Conservation (phyloP, 148 eudicot genomes). For the Chenopodium berlandieri region DNA sequence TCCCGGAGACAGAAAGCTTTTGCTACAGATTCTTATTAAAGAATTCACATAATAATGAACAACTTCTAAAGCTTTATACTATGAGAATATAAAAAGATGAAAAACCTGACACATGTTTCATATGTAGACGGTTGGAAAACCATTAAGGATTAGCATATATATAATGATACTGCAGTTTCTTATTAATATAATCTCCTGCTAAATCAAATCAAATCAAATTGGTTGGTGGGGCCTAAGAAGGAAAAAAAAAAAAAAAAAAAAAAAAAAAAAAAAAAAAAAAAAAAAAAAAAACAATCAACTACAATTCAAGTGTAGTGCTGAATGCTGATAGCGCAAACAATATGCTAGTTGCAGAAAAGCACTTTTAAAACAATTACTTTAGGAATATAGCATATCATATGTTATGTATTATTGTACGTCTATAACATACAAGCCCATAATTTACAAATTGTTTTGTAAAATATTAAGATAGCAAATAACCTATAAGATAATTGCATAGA, state of each 20-base stretch:
- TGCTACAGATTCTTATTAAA: slow-evolving; percentile 8
- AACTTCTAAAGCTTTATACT: background rate
- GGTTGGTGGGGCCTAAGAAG: slow-evolving; percentile 19
- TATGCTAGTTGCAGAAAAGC: slow-evolving; percentile 14
- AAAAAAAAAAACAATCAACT: slow-evolving; percentile 1
- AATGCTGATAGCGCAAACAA: slow-evolving; percentile 22
- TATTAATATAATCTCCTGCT: background rate
- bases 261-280: slow-evolving; percentile 24
- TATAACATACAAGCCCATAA: background rate
- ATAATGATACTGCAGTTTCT: background rate
- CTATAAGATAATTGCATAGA: background rate
- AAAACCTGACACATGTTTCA: slow-evolving; percentile 7
- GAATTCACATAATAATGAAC: background rate
- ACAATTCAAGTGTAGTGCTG: slow-evolving; percentile 15
- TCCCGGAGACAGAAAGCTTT: background rate
- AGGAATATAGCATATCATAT: background rate
- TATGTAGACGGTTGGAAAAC: slow-evolving; percentile 13
- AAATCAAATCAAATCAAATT: slow-evolving; percentile 12
- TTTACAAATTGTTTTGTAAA: background rate
- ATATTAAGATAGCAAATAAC: background rate
- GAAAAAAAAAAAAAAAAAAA: slow-evolving; percentile 17
- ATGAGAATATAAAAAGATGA: background rate
- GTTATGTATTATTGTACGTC: slow-evolving; percentile 9
- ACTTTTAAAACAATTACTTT: background rate
- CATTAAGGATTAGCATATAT: slow-evolving; percentile 9